Conservation (phyloP, 768 basidiomycete species). For the Boletus rufocinnamomeus region DNA sequence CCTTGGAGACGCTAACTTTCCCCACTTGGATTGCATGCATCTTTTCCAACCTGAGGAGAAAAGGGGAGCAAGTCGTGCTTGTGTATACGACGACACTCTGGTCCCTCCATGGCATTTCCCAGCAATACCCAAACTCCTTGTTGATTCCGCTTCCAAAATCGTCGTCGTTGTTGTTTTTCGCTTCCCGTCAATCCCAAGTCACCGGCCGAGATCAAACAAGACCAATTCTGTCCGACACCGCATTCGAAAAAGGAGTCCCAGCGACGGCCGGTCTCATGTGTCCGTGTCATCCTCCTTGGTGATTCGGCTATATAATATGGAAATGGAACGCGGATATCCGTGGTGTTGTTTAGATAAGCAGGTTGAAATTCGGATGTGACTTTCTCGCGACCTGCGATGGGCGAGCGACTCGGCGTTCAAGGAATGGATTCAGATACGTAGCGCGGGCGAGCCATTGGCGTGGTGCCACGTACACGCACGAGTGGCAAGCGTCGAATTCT, state of each 20-base stretch:
- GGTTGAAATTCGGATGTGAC: too few relatives aligned
- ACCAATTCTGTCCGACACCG: neutral
- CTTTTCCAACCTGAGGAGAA: neutral
- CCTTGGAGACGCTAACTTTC: neutral
- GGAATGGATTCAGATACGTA: neutral
- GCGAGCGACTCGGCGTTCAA: too few relatives aligned
- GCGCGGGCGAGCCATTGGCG: neutral
- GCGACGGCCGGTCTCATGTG: neutral
- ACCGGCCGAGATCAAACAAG: neutral
- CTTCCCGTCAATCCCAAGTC: neutral
- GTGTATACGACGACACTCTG: neutral
- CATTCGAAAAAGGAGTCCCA: neutral
- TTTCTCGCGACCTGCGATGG: neutral
- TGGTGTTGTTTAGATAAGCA: neutral
- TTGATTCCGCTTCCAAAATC: neutral
- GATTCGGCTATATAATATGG: too few relatives aligned
- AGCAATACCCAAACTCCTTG: neutral
- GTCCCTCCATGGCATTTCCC: neutral
- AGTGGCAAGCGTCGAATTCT: too few relatives aligned
- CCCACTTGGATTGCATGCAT: neutral
- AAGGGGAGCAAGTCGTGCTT: neutral
- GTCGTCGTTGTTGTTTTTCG: neutral
- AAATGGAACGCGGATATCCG: neutral
- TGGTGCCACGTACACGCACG: neutral
- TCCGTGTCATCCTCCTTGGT: neutral